phyloP scores from a whole-genome alignment of 208 protist genomes.

The Angomonas ambiguus region DNA sequence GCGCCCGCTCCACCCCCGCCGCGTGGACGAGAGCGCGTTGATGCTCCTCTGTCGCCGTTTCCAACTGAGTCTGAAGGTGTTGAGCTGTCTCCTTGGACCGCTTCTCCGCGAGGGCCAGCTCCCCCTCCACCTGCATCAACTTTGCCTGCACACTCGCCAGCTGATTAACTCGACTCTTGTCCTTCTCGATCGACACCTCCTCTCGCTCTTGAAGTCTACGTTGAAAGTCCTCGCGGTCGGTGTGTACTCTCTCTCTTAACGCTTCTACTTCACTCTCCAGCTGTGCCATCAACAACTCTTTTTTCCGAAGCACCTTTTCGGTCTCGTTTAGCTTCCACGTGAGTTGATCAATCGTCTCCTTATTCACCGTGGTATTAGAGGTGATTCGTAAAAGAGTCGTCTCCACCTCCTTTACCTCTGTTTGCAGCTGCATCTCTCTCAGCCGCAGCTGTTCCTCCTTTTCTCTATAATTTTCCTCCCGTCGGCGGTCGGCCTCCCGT shows the following conservation, averaged over 20 bases:
- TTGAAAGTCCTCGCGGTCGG: neutral
- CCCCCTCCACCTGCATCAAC: constrained; percentile 16
- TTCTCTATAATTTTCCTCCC: constrained; percentile 18
- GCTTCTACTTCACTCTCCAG: constrained; percentile 12
- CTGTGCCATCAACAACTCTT: constrained; percentile 9
- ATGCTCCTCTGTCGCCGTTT: constrained; percentile 10
- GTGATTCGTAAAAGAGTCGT: constrained; percentile 5
- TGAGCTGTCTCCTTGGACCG: constrained; percentile 14
- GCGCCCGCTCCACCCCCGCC: constrained; percentile 18
- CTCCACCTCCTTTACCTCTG: constrained; percentile 15
- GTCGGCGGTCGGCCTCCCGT: constrained; percentile 25
- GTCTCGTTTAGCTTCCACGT: constrained; percentile 17
- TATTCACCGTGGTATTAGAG: constrained; percentile 10
- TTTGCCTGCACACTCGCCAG: constrained; percentile 16
- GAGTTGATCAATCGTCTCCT: constrained; percentile 34
- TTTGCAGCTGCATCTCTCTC: constrained; percentile 21
- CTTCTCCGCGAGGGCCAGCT: constrained; percentile 10
- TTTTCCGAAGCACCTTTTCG: constrained; percentile 9
- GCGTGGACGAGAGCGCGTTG: constrained; percentile 19
- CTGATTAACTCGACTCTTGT: constrained; percentile 17
- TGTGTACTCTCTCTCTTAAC: constrained; percentile 12
- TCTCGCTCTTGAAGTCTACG: constrained; percentile 14
- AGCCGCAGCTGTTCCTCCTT: constrained; percentile 31
- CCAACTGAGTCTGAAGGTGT: neutral
- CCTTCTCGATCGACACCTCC: constrained; percentile 14